Evolutionary conservation across 2,329 filamentous ascomycete genomes (phyloP), one percentile per base, ranked within the genome.

Genomic region (Fonsecaea nubica): DNA sequence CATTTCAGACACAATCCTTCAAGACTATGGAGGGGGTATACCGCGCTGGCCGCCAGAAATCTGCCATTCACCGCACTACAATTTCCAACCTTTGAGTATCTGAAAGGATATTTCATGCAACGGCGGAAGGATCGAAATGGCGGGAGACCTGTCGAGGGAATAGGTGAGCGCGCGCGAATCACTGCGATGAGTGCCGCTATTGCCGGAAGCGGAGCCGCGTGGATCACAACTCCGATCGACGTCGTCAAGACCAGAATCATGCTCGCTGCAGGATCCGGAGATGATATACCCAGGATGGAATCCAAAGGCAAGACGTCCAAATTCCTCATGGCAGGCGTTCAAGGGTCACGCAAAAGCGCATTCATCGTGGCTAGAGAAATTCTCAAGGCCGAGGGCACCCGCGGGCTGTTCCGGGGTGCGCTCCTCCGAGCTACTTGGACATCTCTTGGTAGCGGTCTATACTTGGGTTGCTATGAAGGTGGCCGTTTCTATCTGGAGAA

Each of bases 191-290:
- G 90, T 74, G 93, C 92, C 0, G 92, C 89, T 1, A 77, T 85
- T 15, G 91, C 92, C 0, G 93, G 93, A 0, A 87, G 87, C 5
- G 77, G 94, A 8, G 89, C 92, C 0, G 91, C 93, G 0, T 85
- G 91, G 9, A 77, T 95, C n/a, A 97, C 93, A 1, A 96, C 93
- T 58, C 93, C 93, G 0, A 87, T 93, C 63, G 93, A 97, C 77
- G 92, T 96, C 9, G 86, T 97, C 30, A 96, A 97, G 82, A 96
- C 93, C 70, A 82, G 92, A 58, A 90, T 96, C 79, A 97, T 96
- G 93, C 82, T 97, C 32, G 83, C 85, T 35, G 88, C 88, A 1
- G 66, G 63, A 10, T 70, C 68, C 33, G 82, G 81, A 13, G 76
- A 80, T 25, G 69, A 75, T 71, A 50, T 45, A 32, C 55, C 52